phyloP scores from a whole-genome alignment of 805 yeast genomes.

The Saitoella complicata region DNA sequence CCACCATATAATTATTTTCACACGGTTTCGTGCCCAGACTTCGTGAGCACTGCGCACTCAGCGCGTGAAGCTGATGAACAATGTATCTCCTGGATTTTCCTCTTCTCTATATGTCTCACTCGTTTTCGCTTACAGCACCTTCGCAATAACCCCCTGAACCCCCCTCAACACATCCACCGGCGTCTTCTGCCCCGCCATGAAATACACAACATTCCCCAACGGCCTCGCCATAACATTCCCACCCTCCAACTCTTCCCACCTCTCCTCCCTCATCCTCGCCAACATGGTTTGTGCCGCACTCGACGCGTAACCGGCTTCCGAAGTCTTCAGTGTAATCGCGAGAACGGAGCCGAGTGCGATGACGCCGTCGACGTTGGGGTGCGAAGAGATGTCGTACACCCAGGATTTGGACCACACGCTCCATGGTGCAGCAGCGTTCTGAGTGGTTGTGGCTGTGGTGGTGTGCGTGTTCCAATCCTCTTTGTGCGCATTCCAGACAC shows the following conservation, averaged over 20 bases:
- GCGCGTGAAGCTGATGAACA: too few relatives aligned
- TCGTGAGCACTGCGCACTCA: too few relatives aligned
- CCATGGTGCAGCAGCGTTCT: constrained; percentile 6
- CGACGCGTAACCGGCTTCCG: constrained; percentile 12
- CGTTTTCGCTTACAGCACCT: too few relatives aligned
- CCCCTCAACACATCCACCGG: too few relatives aligned
- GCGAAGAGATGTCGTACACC: constrained; percentile 7
- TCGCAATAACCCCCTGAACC: too few relatives aligned
- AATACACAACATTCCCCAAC: constrained; percentile 15
- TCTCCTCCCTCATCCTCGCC: constrained; percentile 2
- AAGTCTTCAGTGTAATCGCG: constrained; percentile 11
- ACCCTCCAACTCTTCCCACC: constrained; percentile 1
- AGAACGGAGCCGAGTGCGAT: constrained; percentile 14
- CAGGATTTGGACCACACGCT: constrained; percentile 14
- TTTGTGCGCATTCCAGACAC: constrained; percentile 10
- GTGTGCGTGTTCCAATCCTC: constrained; percentile 5
- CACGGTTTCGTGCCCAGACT: too few relatives aligned
- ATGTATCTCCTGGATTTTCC: too few relatives aligned
- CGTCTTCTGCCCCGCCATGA: constrained; percentile 8
- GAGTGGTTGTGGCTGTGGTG: neutral
- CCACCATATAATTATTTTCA: too few relatives aligned
- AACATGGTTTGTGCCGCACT: constrained; percentile 8
- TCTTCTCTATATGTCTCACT: too few relatives aligned
- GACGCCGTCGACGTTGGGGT: constrained; percentile 8
- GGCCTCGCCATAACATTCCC: neutral